Base-by-base conservation (phyloP, 2,329 filamentous ascomycete species). In the Calonectria hongkongensis region DNA sequence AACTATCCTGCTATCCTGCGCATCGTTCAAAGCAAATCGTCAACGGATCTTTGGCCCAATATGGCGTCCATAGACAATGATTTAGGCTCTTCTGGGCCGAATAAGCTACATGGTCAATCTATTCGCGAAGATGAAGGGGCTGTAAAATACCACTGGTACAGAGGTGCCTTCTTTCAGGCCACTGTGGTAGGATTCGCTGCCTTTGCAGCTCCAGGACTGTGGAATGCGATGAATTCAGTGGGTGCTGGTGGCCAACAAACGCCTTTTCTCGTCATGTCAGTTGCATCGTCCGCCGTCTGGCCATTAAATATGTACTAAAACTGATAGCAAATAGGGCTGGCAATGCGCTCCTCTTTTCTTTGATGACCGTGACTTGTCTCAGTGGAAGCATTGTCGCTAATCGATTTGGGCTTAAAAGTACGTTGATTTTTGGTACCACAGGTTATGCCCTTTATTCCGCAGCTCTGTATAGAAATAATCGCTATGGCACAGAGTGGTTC, bases 401-500 rank as follows among this genome's bases (percentile, higher is more conserved):
- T 16, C 27, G 54, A 15, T 41, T 72, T 10, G 70, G 66, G 5
- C 64, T 67, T 4, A 68, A 68, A 27, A 43, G 58, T 16, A 54
- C 66, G 7, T 36, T 72, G 1, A 48, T 71, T 2, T 54, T 71
- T 18, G 65, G 65, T 8, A 70, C 47, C 0, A 79, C 87, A 1
- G 88, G 88, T 0, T 89, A 89, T 68, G 86, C 87, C 0, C 76
- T 88, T 15, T 89, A 89, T 70, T 82, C 81, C 0, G 87, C 87
- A 1, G 84, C 86, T 0, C 80, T 89, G 0, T 89, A 89, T 74
- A 85, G 84, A 68, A 88, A 88, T 74, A 88, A 89, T 77, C 82
- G 87, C 8, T 89, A 85, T 67, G 89, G 88, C 5, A 87, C 86
- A 56, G 86, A 85, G 16, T 90, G 88, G 88, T 86, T 89, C 47